Conservation (phyloP, 2,329 filamentous ascomycete species). For the Fusarium concolor region DNA sequence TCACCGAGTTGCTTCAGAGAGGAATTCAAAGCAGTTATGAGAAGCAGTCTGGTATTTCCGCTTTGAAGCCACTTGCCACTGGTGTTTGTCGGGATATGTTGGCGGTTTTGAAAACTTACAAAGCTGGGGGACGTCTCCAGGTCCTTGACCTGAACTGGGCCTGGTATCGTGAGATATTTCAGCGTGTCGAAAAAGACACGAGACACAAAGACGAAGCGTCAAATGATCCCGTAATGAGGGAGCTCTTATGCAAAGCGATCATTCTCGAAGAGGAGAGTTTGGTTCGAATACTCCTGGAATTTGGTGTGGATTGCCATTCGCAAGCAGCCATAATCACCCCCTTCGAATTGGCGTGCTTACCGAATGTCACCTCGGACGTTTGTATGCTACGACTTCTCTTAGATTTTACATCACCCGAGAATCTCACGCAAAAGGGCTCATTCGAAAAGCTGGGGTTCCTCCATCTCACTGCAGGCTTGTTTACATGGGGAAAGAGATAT, state of each 20-base stretch:
- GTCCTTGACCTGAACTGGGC: too few species aligned
- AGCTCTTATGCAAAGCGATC: not conserved
- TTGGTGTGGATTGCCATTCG: not conserved
- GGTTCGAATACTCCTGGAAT: not conserved
- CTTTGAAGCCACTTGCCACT: not conserved
- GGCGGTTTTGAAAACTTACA: not conserved
- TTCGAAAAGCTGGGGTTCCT: not conserved
- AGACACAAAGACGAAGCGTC: not conserved
- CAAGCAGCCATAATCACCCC: not conserved
- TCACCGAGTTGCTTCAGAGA: not conserved
- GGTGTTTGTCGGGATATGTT: not conserved
- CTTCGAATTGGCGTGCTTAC: conserved; percentile 6
- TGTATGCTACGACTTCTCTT: not conserved
- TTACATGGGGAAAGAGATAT: accelerated
- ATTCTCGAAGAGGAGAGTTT: not conserved
- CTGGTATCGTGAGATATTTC: not conserved
- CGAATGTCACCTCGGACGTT: not conserved
- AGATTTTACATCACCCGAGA: not conserved
- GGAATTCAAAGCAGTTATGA: not conserved
- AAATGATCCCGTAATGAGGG: not conserved
- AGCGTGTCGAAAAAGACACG: not conserved
- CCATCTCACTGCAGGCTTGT: not conserved
- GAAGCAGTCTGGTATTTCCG: not conserved
- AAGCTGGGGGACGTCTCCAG: too few species aligned
- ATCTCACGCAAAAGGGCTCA: not conserved